Evolutionary conservation across 2,329 filamentous ascomycete genomes (phyloP), one percentile per base, ranked within the genome.

Genomic region (Pestalotiopsis sp.): DNA sequence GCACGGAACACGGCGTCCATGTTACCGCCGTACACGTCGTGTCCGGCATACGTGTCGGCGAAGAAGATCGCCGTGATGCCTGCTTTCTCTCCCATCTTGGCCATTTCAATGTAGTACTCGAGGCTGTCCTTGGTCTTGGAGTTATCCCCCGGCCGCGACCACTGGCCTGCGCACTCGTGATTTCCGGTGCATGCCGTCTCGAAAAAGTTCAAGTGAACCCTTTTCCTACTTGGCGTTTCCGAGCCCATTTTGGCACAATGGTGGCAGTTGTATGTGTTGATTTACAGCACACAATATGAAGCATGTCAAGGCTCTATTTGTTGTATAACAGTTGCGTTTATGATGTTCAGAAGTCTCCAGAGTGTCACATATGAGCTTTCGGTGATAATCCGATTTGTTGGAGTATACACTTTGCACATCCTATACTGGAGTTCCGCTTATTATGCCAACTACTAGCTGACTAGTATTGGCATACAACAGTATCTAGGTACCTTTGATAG

Each of bases 181-280:
- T 67, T 67, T 13, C 66, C 66, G 12, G 56, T 67, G 25, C 66
- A 67, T 61, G 66, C 66, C 4, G 66, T 67, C 57, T 67, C 66
- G 23, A 67, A 67, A 20, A 67, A 67, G 58, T 67, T 67, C 36
- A 67, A 25, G 25, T 67, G 66, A 61, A 67, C 66, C 58, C 52
- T 45, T 49, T 67, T 67, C 3, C 58, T 14, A 6, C 3, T 4
- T 23, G 45, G 17, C 20, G 7, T 23, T 11, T 63, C 23, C n/a
- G 17, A 17, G 9, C 60, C 31, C 60, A 63, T 63, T 23, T 11
- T 63, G 7, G 31, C 1, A n/a, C 45, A 23, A 52, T 52, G 1
- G 17, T n/a, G 20, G 17, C 3, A 52, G n/a, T 7, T 52, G 6
- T 52, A 36, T 36, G 31, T 36, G 9, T 36, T 13, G 23, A 23